These are phyloP conservation scores for Penicillium freii DNA, from an alignment of 2,329 filamentous ascomycete genomes.

Conservation along the genomic window DNA sequence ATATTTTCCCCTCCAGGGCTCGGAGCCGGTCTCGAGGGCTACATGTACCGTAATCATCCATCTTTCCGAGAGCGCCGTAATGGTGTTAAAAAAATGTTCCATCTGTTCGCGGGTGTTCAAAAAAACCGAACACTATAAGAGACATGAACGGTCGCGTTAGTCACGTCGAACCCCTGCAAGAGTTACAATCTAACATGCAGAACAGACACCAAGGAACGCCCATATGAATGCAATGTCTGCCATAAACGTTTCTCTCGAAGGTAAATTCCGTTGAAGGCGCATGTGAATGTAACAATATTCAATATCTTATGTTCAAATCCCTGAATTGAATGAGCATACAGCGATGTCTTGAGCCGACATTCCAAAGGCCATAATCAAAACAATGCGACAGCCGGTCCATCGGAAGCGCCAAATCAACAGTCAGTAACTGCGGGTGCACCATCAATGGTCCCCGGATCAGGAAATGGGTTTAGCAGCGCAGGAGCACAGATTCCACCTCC, in stretches of 20 bases:
- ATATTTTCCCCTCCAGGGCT: not conserved
- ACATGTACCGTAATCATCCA: constrained; percentile 1
- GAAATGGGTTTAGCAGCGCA: constrained; percentile 13
- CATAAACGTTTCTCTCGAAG: constrained; percentile 56
- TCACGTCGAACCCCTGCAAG: constrained; percentile 11
- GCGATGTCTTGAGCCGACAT: constrained; percentile 52
- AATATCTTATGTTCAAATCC: not conserved
- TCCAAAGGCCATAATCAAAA: constrained; percentile 49
- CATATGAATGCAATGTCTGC: constrained; percentile 54
- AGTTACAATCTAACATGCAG: constrained; percentile 8
- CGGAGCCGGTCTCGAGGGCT: not conserved
- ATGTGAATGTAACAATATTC: not conserved
- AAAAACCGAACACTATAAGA: constrained; percentile 56
- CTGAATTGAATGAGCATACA: constrained; percentile 25
- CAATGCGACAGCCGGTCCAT: constrained; percentile 8
- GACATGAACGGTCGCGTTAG: constrained; percentile 56
- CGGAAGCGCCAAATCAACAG: constrained; percentile 32
- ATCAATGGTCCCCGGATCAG: constrained; percentile 8
- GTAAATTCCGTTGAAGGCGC: constrained; percentile 30
- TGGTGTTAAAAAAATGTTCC: constrained; percentile 46
- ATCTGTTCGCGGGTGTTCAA: constrained; percentile 56
- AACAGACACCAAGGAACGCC: constrained; percentile 55
- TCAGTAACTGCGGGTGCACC: constrained; percentile 16
- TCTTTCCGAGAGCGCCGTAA: constrained; percentile 24
- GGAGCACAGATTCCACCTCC: constrained; percentile 16